Percentiles rank a stretch among this genome's conserved stretches.
Evolutionary conservation across 345 rosid genomes (phyloP).

Genomic region (Linum trigynum): DNA sequence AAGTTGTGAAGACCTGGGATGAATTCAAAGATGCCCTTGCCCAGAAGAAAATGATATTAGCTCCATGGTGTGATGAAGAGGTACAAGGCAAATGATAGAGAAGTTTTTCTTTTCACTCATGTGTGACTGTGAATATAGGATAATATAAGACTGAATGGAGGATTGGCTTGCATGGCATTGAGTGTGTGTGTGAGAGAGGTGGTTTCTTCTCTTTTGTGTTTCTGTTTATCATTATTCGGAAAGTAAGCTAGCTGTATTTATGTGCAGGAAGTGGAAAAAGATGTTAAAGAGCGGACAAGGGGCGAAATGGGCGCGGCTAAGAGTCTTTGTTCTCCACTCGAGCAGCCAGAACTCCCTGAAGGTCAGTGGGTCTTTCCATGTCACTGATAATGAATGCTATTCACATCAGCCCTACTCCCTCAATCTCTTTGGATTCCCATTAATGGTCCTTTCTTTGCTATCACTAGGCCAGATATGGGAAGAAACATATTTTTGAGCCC

Average conservation of each 20-base stretch:
- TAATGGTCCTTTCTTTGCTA: too few species aligned
- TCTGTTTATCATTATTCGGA: background rate
- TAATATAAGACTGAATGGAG: too few species aligned
- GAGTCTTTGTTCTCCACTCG: conserved; percentile 85
- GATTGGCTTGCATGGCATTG: background rate
- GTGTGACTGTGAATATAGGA: background rate
- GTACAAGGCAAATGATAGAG: conserved; percentile 18
- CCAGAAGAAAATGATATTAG: conserved; percentile 76
- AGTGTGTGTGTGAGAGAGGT: too few species aligned
- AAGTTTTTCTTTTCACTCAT: too few species aligned
- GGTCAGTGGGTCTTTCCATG: conserved; percentile 20
- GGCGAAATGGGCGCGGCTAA: conserved; percentile 94
- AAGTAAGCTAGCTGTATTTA: background rate
- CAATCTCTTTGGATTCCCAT: too few species aligned
- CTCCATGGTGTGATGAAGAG: conserved; percentile 99
- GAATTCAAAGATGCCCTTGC: conserved; percentile 66
- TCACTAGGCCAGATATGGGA: background rate
- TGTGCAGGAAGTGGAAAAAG: conserved; percentile 79
- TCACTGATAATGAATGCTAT: too few species aligned
- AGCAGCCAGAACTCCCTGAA: conserved; percentile 85
- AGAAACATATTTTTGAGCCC: background rate
- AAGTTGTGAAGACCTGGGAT: conserved; percentile 69
- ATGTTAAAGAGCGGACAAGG: conserved; percentile 75
- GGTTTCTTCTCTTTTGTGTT: background rate
- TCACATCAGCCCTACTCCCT: too few species aligned